Percentiles rank a stretch among this genome's conserved stretches.
Evolutionary conservation across 345 rosid genomes (phyloP).

Genomic region (Mallotus nudiflorus): DNA sequence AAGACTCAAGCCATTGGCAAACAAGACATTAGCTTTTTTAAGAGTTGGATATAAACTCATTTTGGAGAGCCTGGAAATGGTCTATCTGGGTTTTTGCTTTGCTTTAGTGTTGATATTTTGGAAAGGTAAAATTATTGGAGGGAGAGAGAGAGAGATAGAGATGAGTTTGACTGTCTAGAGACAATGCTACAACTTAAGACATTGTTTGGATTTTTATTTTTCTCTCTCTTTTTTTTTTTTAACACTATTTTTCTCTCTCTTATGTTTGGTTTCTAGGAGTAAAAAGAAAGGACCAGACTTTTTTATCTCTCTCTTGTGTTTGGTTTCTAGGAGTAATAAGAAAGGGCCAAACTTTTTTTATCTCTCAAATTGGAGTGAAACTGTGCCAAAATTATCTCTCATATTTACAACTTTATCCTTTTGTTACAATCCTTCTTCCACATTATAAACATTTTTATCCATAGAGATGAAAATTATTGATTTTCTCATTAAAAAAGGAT

Average conservation of each 20-base stretch:
- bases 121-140: constrained; percentile 6
- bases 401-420: too few species aligned
- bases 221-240: background rate
- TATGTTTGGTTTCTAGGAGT: too few species aligned
- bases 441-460: too few species aligned
- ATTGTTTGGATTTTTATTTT: background rate
- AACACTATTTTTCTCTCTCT: too few species aligned
- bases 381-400: too few species aligned
- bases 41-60: background rate
- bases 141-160: background rate
- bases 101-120: background rate
- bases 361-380: too few species aligned
- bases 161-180: background rate
- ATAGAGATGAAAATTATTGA: too few species aligned
- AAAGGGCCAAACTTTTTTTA: too few species aligned
- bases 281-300: background rate
- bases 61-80: background rate
- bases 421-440: too few species aligned
- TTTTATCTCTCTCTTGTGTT: too few species aligned
- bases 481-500: too few species aligned
- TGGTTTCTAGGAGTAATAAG: background rate
- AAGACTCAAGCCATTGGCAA: background rate
- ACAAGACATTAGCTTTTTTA: constrained; percentile 13
- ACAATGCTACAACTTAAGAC: background rate
- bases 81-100: background rate